Evolutionary conservation across 495 filamentous ascomycete species (phyloP), one percentile per base, ranked within the genome.

Genomic region (Aspergillus wentii): DNA sequence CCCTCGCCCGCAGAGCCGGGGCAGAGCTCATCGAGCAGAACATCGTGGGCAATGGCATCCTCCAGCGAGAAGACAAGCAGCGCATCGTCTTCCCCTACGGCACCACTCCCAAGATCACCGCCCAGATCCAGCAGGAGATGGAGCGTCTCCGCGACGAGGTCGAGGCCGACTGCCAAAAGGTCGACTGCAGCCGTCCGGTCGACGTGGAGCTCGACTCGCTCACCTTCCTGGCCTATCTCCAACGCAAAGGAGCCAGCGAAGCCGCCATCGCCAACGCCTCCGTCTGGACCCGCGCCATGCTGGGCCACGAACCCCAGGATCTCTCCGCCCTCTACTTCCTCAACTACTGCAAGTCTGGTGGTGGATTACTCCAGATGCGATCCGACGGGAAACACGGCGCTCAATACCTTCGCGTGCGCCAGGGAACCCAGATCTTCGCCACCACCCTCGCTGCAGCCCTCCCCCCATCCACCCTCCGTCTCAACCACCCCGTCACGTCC

Each of bases 301-400:
- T 74, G 2, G 69, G 72, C 9, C 42, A 61, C 10, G 63, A 70
- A 13, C 50, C 66, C 3, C 26, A 21, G 0, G 66, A 76, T 6
- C 38, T 77, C 16, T 66, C 57, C 30, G 63, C 66, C 5, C 40
- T 69, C 1, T 78, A 52, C 38, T 66, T 75, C 44, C 48, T 79
- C n/a, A 59, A 69, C 30, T 74, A 76, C 49, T 66, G 63, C 54
- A 59, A 61, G 38, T 56, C 55, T 17, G 63, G 64, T 2, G 59
- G 58, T 1, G 70, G 72, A 0, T 40, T 76, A 4, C 25, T 64
- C 13, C 46, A 57, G 35, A 52, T 59, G 43, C 41, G 57, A 0
- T 71, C 69, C 0, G 68, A 73, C 35, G 25, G 49, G 3, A 56
- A 59, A 15, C 33, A 60, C 26, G 72, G 71, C 0, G 72, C 54